Evolutionary conservation across 2,329 filamentous ascomycete species (phyloP).

Genomic region (Cryphonectria naterciae): DNA sequence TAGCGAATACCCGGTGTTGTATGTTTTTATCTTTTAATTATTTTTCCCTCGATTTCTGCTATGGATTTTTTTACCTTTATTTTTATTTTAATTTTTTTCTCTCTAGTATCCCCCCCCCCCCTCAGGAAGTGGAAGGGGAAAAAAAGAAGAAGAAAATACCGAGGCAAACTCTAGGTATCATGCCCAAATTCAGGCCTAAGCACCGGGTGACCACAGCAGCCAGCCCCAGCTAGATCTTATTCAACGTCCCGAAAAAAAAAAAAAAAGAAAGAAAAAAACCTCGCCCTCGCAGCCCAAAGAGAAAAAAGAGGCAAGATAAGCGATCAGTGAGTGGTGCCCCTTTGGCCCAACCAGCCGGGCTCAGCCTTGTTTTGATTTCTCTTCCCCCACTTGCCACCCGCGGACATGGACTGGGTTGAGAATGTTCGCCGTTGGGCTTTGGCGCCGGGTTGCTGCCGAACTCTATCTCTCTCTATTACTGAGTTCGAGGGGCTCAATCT

Average conservation of each 20-base stretch:
- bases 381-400: neutral
- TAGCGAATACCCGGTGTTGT: constrained; percentile 1
- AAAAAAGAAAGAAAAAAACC: no score
- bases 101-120: no score
- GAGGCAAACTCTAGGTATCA: neutral
- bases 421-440: neutral
- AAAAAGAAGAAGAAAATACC: neutral
- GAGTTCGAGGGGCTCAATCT: neutral
- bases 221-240: neutral
- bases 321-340: neutral
- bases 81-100: neutral
- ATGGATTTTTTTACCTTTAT: neutral
- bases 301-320: neutral
- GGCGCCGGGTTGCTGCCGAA: neutral
- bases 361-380: constrained; percentile 22
- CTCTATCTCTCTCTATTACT: neutral
- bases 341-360: constrained; percentile 35
- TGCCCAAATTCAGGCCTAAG: neutral
- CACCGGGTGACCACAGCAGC: neutral
- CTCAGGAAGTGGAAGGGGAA: no score
- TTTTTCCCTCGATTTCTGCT: neutral
- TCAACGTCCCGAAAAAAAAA: neutral
- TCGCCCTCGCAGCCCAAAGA: neutral
- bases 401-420: constrained; percentile 12
- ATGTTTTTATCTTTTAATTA: neutral